These are phyloP conservation scores for Royoungia palumana DNA, from an alignment of 768 basidiomycete genomes.

Conservation along the genomic window DNA sequence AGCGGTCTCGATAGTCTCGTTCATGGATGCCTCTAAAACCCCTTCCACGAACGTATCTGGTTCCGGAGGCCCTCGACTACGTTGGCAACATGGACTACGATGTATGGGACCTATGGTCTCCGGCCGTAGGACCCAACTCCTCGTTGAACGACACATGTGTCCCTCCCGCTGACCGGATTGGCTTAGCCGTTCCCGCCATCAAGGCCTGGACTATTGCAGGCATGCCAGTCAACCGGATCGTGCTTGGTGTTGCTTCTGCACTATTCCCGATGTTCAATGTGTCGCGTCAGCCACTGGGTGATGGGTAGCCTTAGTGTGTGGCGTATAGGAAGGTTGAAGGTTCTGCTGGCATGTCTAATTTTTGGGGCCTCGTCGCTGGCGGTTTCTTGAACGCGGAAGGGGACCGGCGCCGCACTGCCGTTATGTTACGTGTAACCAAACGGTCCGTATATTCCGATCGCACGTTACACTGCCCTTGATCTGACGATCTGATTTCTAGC, in stretches of 20 bases:
- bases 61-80: conserved; percentile 54
- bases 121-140: conserved; percentile 67
- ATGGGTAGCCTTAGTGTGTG: conserved; percentile 54
- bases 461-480: neutral
- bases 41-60: conserved; percentile 55
- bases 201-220: conserved; percentile 69
- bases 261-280: conserved; percentile 49
- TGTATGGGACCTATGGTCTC: conserved; percentile 37
- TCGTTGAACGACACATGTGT: conserved; percentile 76
- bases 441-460: conserved; percentile 37
- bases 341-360: conserved; percentile 52
- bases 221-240: conserved; percentile 63
- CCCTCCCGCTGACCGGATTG: conserved; percentile 51
- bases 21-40: conserved; percentile 50
- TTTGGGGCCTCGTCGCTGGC: conserved; percentile 54
- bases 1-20: conserved; percentile 63
- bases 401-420: conserved; percentile 31
- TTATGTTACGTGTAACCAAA: conserved; percentile 65
- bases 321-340: conserved; percentile 42
- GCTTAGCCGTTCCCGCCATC: conserved; percentile 66
- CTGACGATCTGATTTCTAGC: conserved; percentile 34
- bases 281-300: conserved; percentile 42
- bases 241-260: conserved; percentile 70
- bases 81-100: conserved; percentile 66
- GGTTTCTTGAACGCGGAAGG: conserved; percentile 44